Evolutionary conservation across 2,329 filamentous ascomycete species (phyloP).

Genomic region (Phyllosticta capitalensis): DNA sequence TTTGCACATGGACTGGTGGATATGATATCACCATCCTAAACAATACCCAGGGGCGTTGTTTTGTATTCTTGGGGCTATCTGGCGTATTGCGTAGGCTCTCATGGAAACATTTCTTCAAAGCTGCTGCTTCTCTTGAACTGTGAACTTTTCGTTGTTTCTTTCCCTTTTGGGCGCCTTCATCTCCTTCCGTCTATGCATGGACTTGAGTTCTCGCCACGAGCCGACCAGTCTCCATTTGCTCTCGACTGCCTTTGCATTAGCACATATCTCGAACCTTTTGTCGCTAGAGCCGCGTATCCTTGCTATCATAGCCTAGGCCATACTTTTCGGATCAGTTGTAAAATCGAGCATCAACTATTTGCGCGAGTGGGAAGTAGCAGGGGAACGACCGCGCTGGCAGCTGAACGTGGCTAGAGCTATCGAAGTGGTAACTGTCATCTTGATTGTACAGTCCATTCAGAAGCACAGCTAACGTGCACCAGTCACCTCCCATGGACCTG

Average conservation of each 20-base stretch:
- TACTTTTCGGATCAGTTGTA: not conserved
- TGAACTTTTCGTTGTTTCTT: not conserved
- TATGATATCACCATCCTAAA: not conserved
- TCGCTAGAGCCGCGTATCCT: not conserved
- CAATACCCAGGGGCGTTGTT: not conserved
- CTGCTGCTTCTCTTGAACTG: not conserved
- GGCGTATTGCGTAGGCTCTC: not conserved
- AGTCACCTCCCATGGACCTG: not conserved
- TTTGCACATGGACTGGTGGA: not conserved
- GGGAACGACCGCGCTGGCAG: not conserved
- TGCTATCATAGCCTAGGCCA: not conserved
- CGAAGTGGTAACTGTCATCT: not conserved
- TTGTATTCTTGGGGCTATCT: not conserved
- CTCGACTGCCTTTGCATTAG: not conserved
- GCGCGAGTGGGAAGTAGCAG: not conserved
- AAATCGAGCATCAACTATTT: not conserved
- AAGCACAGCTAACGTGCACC: not conserved
- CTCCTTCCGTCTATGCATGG: too few relatives aligned
- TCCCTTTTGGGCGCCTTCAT: not conserved
- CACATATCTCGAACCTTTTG: not conserved
- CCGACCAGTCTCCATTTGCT: not conserved
- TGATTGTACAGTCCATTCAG: not conserved
- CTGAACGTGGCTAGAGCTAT: not conserved
- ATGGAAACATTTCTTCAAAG: not conserved
- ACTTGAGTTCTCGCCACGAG: too few relatives aligned